Percentiles rank a stretch among this genome's conserved stretches.
Evolutionary conservation across 257 asterid genomes (phyloP).

Genomic region (Linaria vulgaris): DNA sequence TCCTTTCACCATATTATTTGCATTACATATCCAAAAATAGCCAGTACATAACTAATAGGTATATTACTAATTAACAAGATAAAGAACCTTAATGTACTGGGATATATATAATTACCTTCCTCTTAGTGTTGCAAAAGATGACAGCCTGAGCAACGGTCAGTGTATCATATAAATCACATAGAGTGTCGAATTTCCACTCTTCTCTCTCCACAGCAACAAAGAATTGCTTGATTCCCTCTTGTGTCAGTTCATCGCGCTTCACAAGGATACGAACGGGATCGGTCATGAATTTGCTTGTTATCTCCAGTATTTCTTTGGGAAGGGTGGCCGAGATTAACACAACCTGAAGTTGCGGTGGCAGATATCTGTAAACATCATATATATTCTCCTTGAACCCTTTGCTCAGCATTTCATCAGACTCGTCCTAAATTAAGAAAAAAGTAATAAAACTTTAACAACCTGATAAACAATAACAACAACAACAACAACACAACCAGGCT

Average conservation of each 20-base stretch:
- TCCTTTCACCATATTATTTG: neutral
- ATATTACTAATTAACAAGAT: neutral
- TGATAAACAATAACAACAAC: too few relatives aligned
- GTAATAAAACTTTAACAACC: neutral
- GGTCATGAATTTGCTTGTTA: slow-evolving; percentile 97
- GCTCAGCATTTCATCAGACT: slow-evolving; percentile 99
- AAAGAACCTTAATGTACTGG: neutral
- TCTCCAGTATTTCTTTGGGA: slow-evolving; percentile 95
- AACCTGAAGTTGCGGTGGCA: slow-evolving; percentile 99
- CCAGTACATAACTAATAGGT: neutral
- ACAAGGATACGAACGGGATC: slow-evolving; percentile 98
- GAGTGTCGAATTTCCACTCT: slow-evolving; percentile 96
- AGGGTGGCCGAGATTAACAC: slow-evolving; percentile 95
- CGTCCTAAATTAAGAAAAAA: slow-evolving; percentile 53
- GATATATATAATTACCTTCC: slow-evolving; percentile 66
- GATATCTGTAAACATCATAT: slow-evolving; percentile 96
- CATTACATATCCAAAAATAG: neutral
- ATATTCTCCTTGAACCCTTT: slow-evolving; percentile 98
- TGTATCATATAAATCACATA: slow-evolving; percentile 92
- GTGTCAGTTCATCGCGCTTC: slow-evolving; percentile 98
- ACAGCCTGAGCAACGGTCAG: slow-evolving; percentile 97
- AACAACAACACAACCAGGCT: too few relatives aligned
- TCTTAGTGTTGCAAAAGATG: slow-evolving; percentile 89
- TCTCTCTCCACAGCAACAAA: slow-evolving; percentile 96
- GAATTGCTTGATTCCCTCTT: slow-evolving; percentile 98